phyloP scores from a whole-genome alignment of 331 rosid species.

The Acacia pycnantha region DNA sequence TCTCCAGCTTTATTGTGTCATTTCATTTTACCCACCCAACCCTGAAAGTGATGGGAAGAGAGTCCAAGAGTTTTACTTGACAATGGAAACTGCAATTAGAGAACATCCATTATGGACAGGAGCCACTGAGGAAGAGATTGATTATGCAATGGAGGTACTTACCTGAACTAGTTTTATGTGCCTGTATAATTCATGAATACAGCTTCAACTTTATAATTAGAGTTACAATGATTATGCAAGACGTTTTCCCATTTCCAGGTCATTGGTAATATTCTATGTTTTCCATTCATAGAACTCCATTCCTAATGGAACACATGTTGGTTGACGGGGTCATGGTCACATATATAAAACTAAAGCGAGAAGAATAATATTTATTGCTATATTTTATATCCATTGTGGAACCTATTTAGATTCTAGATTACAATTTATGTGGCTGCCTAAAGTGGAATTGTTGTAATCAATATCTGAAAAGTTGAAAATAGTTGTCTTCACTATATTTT shows the following conservation, averaged over 20 bases:
- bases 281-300: neutral
- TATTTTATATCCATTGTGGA: neutral
- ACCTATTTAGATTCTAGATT: neutral
- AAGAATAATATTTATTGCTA: neutral
- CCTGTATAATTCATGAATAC: neutral
- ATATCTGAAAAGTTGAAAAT: neutral
- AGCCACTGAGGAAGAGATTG: conserved; percentile 63
- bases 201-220: conserved; percentile 4
- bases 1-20: conserved; percentile 51
- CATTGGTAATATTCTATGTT: conserved; percentile 7
- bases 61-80: conserved; percentile 47
- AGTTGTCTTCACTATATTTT: neutral
- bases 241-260: neutral
- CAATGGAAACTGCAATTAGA: conserved; percentile 49
- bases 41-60: conserved; percentile 45
- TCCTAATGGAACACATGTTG: neutral
- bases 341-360: neutral
- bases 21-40: conserved; percentile 45
- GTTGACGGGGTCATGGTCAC: neutral
- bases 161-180: neutral
- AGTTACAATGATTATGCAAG: neutral
- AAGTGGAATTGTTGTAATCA: neutral
- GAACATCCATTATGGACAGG: conserved; percentile 70
- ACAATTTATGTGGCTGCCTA: conserved; percentile 1
- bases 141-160: conserved; percentile 63